Evolutionary conservation across 164 flowering plant species (phyloP), one percentile per base, ranked within the genome.

Genomic region (Berberis vulgaris): DNA sequence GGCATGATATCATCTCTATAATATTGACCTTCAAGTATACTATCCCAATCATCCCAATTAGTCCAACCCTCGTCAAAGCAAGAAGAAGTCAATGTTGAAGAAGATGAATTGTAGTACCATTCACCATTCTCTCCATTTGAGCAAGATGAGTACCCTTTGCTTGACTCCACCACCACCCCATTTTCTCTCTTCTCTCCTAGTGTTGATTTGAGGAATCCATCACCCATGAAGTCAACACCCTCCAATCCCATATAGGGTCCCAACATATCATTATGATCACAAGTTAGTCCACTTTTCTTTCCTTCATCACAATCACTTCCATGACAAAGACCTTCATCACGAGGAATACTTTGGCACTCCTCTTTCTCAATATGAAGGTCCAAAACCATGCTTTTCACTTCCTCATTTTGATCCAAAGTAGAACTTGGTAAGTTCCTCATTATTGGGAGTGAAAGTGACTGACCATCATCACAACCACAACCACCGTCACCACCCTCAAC

Each of bases 1-100:
- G 81, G 64, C 50, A 80, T 49, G 52, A 57, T 50, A 47, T 73
- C 79, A 12, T 71, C 65, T 41, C 70, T 76, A 54, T 67, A 65
- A 9, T 26, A 26, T 26, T 58, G 13, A 38, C 66, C 71, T 40
- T 60, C 59, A 39, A 66, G 72, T 5, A 45, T 43, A 56, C 66
- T 52, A 38, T 68, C 75, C 83, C 26, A 26, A 26, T 26, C 26
- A 26, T 26, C 26, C 26, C 74, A 73, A 45, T 71, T 66, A 59
- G 69, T 13, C 71, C 68, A 59, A 50, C 10, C 6, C 4, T 71
- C 77, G 54, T 70, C 71, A 43, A 71, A 71, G 38, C 71, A 55
- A 12, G 53, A 41, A 49, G 61, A 63, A 43, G 40, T 54, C 60
- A 63, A 40, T 54, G 72, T 45, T 40, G 66, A 52, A 47, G 60